Base-by-base conservation (phyloP, 257 asterid species). In the Plantago ovata region DNA sequence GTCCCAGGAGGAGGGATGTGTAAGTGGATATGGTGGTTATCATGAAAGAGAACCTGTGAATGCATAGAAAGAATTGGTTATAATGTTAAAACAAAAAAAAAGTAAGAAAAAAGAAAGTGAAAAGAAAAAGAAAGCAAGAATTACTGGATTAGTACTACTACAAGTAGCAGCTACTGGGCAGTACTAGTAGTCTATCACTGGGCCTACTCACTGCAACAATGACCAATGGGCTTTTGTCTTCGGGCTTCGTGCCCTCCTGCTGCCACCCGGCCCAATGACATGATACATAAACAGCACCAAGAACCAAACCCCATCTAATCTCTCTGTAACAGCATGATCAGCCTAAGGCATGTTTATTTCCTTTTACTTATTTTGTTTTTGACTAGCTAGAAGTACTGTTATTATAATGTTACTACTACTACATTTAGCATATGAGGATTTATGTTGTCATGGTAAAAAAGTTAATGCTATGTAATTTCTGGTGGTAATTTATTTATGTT, bases 191-290 rank as follows among this genome's bases (percentile, higher is more conserved):
- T 18, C 40, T 54, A 24, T 10, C 22, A 32, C 61, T 38, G 59
- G 59, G 22, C n/a, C 45, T 54, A 36, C 18, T 54, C 8, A 54
- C 60, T 54, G 59, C 38, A 28, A 28, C 48, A 48, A 62, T 28
- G 56, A 79, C 81, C 78, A 72, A 81, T 73, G 72, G 70, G 69
- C 48, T 41, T 54, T 59, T 28, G 46, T 39, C 67, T 67, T 75
- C 58, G 77, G 68, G 77, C 72, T 58, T 71, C 69, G 81, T 65
- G 81, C 72, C 73, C n/a, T n/a, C 2, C 22, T 16, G 32, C 40
- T 47, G 53, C 45, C 54, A 24, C 51, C 62, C 65, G 41, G 41
- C 58, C 58, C 58, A 13, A 50, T 50, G 11, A 50, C 44, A 53
- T 53, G 63, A 40, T 62, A 58, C 63, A 68, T 59, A 62, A 61